These are phyloP conservation scores for Zoysia pacifica DNA, from an alignment of 176 grass and related monocot species.

Conservation along the genomic window DNA sequence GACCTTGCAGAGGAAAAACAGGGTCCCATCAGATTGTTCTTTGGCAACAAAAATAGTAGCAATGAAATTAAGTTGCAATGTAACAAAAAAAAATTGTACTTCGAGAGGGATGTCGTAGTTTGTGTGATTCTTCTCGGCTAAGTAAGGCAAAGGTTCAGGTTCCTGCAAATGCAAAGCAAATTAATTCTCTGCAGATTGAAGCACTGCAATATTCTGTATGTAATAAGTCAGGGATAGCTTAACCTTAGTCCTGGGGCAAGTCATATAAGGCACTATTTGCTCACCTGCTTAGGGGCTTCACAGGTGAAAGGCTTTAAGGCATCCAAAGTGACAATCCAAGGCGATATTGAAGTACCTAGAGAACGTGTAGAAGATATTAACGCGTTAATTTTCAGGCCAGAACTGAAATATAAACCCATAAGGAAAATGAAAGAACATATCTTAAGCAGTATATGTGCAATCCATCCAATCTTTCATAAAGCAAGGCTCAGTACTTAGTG, in stretches of 20 bases:
- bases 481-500: neutral
- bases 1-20: conserved; percentile 58
- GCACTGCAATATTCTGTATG: conserved; percentile 15
- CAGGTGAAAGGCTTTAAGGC: conserved; percentile 90
- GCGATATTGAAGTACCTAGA: conserved; percentile 84
- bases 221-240: conserved; percentile 2
- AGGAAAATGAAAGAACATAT: conserved; percentile 15
- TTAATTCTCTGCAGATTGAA: conserved; percentile 8
- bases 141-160: conserved; percentile 79
- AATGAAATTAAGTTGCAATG: neutral
- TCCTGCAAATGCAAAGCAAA: conserved; percentile 61
- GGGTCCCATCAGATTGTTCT: conserved; percentile 7
- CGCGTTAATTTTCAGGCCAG: neutral
- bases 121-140: conserved; percentile 72
- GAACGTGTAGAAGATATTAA: conserved; percentile 14
- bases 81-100: conserved; percentile 41
- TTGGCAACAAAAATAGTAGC: neutral
- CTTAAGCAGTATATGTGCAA: conserved; percentile 10
- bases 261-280: conserved; percentile 28
- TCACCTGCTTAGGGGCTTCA: conserved; percentile 85
- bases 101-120: conserved; percentile 97
- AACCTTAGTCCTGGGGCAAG: neutral
- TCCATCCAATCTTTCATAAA: neutral
- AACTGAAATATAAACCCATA: conserved; percentile 14
- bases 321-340: conserved; percentile 98